Base-by-base conservation (phyloP, 1,284 basidiomycete species). In the Omphalotus olearius region DNA sequence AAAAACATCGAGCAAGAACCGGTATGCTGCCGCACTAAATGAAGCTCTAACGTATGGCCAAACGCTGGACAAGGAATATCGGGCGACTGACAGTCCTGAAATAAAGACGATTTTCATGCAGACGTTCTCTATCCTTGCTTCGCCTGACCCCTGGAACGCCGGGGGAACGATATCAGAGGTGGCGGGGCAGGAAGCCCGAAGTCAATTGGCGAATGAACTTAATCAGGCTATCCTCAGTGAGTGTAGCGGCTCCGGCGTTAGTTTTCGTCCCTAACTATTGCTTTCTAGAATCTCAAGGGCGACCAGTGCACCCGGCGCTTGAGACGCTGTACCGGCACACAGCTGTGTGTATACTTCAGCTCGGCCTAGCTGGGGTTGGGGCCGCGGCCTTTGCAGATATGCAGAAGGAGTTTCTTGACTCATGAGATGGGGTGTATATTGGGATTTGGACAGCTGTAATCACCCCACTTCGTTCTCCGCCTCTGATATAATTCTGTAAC, bases 321-420 rank as follows among this genome's bases (percentile, higher is more conserved):
- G 90, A 93, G 64, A 82, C 76, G 53, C 62, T 90, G 47, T 91
- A 85, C 65, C 78, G 88, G 38, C 88, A 90, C 59, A 79, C 85
- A 1, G 70, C 76, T 30, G 82, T 80, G 11, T 81, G 78, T 56
- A 69, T 91, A 13, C 70, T 74, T 18, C 80, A 90, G 57, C 76
- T 92, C 10, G 89, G 84, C 1, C 62, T 86, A 42, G 63, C 80
- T 51, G 86, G 88, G 7, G 76, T 79, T 9, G 91, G 90, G 6
- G 69, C 78, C 28, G 90, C 90, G 33, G 89, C 87, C 18, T 90
- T 88, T 66, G 85, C 86, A 17, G 88, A 93, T 58, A 78, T 91
- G 68, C 70, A 77, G 25, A 80, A 76, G 58, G 88, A 91, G 62
- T 76, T 91, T 57, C 65, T 88, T 54, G 75, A 81, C 50, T 45